phyloP scores from a whole-genome alignment of 352 stramenopile species.

The Elongisporangium anandrum region DNA sequence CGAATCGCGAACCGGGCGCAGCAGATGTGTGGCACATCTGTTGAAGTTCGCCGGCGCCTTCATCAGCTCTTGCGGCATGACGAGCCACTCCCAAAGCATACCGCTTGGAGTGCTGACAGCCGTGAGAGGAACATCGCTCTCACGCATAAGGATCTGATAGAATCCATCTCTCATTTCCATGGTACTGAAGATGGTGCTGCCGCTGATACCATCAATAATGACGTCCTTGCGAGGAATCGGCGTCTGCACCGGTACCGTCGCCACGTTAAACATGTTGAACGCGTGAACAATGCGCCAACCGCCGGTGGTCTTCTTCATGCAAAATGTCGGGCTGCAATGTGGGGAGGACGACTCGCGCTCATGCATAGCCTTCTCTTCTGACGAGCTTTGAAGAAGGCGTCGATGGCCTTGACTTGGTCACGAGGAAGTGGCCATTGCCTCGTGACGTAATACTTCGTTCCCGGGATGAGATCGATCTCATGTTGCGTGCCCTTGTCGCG shows the following conservation, averaged over 20 bases:
- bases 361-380: constrained; percentile 1
- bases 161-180: constrained; percentile 26
- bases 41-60: constrained; percentile 27
- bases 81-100: constrained; percentile 22
- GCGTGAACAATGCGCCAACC: constrained; percentile 24
- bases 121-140: constrained; percentile 10
- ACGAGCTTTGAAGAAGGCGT: constrained; percentile 13
- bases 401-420: constrained; percentile 16
- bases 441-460: constrained; percentile 23
- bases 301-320: constrained; percentile 17
- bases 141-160: constrained; percentile 22
- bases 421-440: constrained; percentile 20
- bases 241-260: constrained; percentile 21
- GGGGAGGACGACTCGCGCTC: constrained; percentile 16
- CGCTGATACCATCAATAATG: constrained; percentile 15
- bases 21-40: constrained; percentile 7
- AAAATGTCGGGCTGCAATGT: constrained; percentile 18
- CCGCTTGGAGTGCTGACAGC: constrained; percentile 15
- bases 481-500: constrained; percentile 13
- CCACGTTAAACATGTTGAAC: constrained; percentile 28
- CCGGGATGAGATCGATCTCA: constrained; percentile 19
- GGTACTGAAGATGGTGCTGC: constrained; percentile 21
- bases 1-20: constrained; percentile 7
- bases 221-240: constrained; percentile 25
- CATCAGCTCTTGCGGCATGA: constrained; percentile 18